phyloP scores from a whole-genome alignment of 495 filamentous ascomycete genomes.

The Glonium stellatum region DNA sequence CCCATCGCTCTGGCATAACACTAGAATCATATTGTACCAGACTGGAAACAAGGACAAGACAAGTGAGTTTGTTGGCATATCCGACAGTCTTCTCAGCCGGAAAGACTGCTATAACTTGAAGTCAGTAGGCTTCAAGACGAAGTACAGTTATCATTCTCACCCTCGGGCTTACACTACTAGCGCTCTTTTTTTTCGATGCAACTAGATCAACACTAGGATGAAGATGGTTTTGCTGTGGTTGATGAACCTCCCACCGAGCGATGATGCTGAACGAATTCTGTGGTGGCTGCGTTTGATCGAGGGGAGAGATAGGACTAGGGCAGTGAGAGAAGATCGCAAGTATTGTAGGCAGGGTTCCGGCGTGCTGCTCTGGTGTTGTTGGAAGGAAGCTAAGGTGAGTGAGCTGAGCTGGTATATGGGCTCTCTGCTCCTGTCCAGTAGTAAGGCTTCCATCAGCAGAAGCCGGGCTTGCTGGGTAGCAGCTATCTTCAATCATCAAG shows the following conservation, averaged over 20 bases:
- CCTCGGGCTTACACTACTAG: slow-evolving; percentile 27
- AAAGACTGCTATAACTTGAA: slow-evolving; percentile 44
- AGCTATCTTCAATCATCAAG: slow-evolving; percentile 24
- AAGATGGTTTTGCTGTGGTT: slow-evolving; percentile 50
- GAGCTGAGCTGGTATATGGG: slow-evolving; percentile 20
- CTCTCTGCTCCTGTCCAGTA: slow-evolving; percentile 5
- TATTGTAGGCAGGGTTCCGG: slow-evolving; percentile 51
- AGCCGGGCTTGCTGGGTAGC: slow-evolving; percentile 16
- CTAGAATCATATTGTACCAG: slow-evolving; percentile 60
- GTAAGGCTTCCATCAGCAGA: slow-evolving; percentile 8
- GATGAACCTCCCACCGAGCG: slow-evolving; percentile 66
- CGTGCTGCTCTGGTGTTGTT: slow-evolving; percentile 30
- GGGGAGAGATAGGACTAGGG: slow-evolving; percentile 32
- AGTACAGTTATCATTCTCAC: slow-evolving; percentile 24
- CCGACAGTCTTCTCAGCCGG: slow-evolving; percentile 58
- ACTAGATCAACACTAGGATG: slow-evolving; percentile 72
- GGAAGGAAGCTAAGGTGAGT: slow-evolving; percentile 34
- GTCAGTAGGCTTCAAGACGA: slow-evolving; percentile 17
- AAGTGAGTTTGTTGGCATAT: slow-evolving; percentile 57
- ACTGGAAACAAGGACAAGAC: slow-evolving; percentile 60
- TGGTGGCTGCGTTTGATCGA: slow-evolving; percentile 45
- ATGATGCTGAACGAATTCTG: slow-evolving; percentile 61
- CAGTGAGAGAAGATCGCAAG: slow-evolving; percentile 65
- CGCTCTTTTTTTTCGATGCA: slow-evolving; percentile 53
- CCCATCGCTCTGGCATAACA: slow-evolving; percentile 66